Conservation (phyloP, 2,329 filamentous ascomycete species). For the Diaporthe citriasiana region DNA sequence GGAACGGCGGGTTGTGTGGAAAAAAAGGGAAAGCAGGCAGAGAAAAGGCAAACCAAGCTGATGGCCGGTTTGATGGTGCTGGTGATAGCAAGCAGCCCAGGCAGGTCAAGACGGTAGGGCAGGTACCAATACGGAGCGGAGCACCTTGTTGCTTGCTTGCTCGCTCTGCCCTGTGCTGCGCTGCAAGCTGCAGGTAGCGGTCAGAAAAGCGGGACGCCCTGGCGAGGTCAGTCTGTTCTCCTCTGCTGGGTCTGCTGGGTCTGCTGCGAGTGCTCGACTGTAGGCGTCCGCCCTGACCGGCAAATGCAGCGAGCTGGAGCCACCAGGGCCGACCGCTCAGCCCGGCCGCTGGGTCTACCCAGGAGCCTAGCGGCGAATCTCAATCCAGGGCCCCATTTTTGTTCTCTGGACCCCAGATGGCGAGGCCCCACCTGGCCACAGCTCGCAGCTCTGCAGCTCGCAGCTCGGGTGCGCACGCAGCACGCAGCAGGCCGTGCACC, state of each 20-base stretch:
- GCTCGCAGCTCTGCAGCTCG: conserved; percentile 24
- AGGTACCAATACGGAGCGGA: conserved; percentile 5
- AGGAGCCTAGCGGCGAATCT: conserved; percentile 28
- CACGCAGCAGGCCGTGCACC: conserved; percentile 8
- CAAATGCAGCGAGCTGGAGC: conserved; percentile 32
- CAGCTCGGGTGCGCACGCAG: conserved; percentile 22
- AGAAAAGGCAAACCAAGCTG: conserved; percentile 6
- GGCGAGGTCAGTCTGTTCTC: conserved; percentile 20
- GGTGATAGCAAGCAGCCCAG: conserved; percentile 16
- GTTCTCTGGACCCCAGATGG: conserved; percentile 28
- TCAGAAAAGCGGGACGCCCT: conserved; percentile 24
- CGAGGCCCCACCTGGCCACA: conserved; percentile 12
- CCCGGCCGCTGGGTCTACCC: conserved; percentile 29
- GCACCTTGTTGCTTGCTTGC: background rate
- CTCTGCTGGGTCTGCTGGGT: conserved; percentile 29
- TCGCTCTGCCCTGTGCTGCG: conserved; percentile 6
- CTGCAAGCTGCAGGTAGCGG: conserved; percentile 25
- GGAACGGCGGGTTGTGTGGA: background rate
- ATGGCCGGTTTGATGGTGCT: conserved; percentile 9
- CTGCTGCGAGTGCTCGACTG: conserved; percentile 26
- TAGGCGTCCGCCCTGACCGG: conserved; percentile 17
- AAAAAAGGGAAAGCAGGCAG: conserved; percentile 8
- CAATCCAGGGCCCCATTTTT: conserved; percentile 23
- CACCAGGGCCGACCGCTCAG: conserved; percentile 20
- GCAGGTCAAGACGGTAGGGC: background rate